These are phyloP conservation scores for cucumber (Cucumis sativus) DNA, from an alignment of 306 rosid genomes.

Conservation along the genomic window DNA sequence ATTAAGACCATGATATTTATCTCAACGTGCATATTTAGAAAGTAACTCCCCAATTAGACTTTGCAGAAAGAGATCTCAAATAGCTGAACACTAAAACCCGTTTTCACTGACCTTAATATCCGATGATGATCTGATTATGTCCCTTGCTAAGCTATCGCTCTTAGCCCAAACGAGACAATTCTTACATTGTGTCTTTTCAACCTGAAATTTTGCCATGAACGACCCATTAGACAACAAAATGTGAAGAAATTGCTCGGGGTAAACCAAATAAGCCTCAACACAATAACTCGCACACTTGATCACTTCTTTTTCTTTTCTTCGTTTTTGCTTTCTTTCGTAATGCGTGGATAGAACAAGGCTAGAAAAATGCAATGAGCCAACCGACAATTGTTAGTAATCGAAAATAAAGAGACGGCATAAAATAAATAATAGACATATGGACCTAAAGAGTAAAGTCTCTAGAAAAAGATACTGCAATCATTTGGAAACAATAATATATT, in stretches of 20 bases:
- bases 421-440: neutral
- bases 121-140: constrained; percentile 54
- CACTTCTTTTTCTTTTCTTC: neutral
- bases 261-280: neutral
- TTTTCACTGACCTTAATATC: constrained; percentile 34
- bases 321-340: neutral
- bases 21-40: no score
- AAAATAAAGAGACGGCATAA: neutral
- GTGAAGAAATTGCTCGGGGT: neutral
- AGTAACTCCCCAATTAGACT: neutral
- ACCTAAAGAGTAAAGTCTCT: neutral
- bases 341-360: neutral
- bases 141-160: constrained; percentile 74
- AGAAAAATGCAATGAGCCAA: neutral
- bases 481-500: neutral
- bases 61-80: neutral
- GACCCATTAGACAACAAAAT: constrained; percentile 7
- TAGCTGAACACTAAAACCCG: neutral
- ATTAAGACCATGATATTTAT: no score
- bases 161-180: constrained; percentile 86
- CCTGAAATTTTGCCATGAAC: constrained; percentile 30
- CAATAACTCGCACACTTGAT: neutral
- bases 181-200: constrained; percentile 47
- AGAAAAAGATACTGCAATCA: neutral
- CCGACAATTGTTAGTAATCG: neutral